Percentiles rank a stretch among this genome's conserved stretches.
phyloP scores from a whole-genome alignment of 2,329 filamentous ascomycete species.

The Trichoderma atrobrunneum region DNA sequence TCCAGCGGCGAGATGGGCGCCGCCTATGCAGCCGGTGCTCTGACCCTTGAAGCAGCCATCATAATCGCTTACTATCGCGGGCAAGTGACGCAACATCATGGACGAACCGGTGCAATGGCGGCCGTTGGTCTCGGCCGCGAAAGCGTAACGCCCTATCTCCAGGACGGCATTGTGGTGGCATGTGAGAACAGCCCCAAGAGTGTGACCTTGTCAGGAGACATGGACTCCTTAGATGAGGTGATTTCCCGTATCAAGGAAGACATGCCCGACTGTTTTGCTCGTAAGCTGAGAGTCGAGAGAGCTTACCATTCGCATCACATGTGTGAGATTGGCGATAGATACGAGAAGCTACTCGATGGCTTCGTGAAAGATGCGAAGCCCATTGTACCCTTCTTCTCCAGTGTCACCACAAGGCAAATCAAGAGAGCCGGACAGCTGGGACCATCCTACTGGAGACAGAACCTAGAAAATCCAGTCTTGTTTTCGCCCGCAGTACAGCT shows the following conservation, averaged over 20 bases:
- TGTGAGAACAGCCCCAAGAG: slow-evolving; percentile 51
- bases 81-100: background rate
- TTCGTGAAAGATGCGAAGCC: background rate
- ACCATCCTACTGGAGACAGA: slow-evolving; percentile 19
- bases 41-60: background rate
- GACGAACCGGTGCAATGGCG: slow-evolving; percentile 3
- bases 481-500: slow-evolving; percentile 18
- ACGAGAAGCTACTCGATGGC: background rate
- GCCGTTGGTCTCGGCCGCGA: background rate
- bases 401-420: slow-evolving; percentile 3
- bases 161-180: slow-evolving; percentile 27
- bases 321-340: background rate
- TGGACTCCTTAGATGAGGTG: slow-evolving; percentile 36
- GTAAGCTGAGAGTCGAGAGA: slow-evolving; percentile 43
- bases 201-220: slow-evolving; percentile 48
- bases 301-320: slow-evolving; percentile 46
- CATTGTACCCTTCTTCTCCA: slow-evolving; percentile 41
- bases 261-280: slow-evolving; percentile 43
- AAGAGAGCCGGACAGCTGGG: background rate
- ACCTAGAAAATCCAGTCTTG: slow-evolving; percentile 20
- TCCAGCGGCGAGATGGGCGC: slow-evolving; percentile 16
- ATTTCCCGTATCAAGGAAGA: slow-evolving; percentile 31
- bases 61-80: slow-evolving; percentile 13
- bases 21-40: slow-evolving; percentile 27
- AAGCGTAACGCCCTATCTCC: background rate